Base-by-base conservation (phyloP, 2,329 filamentous ascomycete species). In the Exophiala xenobiotica region DNA sequence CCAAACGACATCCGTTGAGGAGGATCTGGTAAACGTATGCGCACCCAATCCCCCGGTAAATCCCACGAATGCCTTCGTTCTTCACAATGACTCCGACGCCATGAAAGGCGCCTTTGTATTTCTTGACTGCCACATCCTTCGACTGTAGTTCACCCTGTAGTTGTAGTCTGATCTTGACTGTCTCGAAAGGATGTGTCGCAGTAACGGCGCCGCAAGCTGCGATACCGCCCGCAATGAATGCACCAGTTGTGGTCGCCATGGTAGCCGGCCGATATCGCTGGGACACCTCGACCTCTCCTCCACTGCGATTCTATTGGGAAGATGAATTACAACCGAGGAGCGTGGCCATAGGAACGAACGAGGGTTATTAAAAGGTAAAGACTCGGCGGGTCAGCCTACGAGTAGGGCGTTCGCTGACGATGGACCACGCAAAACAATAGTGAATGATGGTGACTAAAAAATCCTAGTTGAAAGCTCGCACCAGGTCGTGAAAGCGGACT, bases 121-220 rank as follows among this genome's bases (percentile, higher is more conserved):
- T 80, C 65, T 90, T 87, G 60, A 87, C 87, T 52, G 92, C 89
- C 67, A 90, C 84, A 62, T 84, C 83, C 68, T 91, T 96, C 51
- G 85, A 78, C 67, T 96, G 90, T 49, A 99, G 81, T 72, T 99
- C 93, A 70, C 93, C 93, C 72, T 99, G 93, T 49, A 99, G 73
- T 75, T 99, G 93, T 81, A 99, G 84, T 87, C 91, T 88, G 68
- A 97, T 97, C 81, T 99, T 99, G 69, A 99, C 90, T 9, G 92
- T 97, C 74, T 99, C 93, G 75, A 97, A 97, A 51, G 91, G 91
- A 73, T 99, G 93, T 44, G 93, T 97, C 60, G 95, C 91, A 33
- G 92, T 97, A 51, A 99, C 93, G 60, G 93, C 93, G 67, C 93
- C 93, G 74, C 92, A 97, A 60, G 93, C 93, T 67, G 93, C 93